Percentiles rank a stretch among this genome's conserved stretches.
Evolutionary conservation across 805 yeast species (phyloP).

Genomic region (Cyberlindnera xishuangbannaensis): DNA sequence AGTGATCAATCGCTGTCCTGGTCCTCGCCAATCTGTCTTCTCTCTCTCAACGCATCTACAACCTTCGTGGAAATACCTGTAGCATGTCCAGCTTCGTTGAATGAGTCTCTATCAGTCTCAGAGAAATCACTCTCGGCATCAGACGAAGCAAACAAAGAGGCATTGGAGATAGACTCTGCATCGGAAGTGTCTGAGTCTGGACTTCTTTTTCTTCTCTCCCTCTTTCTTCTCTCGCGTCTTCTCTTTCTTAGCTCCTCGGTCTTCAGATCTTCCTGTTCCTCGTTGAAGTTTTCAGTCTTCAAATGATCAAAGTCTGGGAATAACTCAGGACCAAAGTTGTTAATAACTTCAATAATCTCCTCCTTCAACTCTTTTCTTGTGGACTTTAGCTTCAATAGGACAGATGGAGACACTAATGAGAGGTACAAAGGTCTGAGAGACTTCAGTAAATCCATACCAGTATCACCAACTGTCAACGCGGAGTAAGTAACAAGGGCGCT

Average conservation of each 20-base stretch:
- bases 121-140: slow-evolving; percentile 26
- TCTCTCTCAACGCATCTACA: slow-evolving; percentile 25
- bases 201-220: slow-evolving; percentile 14
- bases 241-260: slow-evolving; percentile 33
- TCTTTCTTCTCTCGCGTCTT: slow-evolving; percentile 26
- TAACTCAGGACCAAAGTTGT: slow-evolving; percentile 74
- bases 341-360: slow-evolving; percentile 74
- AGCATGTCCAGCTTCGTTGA: slow-evolving; percentile 9
- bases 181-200: slow-evolving; percentile 28
- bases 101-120: slow-evolving; percentile 23
- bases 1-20: too few species aligned
- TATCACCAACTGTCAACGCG: slow-evolving; percentile 89
- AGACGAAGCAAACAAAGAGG: slow-evolving; percentile 38
- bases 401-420: slow-evolving; percentile 52
- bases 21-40: too few species aligned
- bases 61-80: slow-evolving; percentile 23
- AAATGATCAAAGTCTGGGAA: slow-evolving; percentile 74
- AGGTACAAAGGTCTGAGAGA: slow-evolving; percentile 76
- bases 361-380: slow-evolving; percentile 57
- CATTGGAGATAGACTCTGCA: slow-evolving; percentile 37
- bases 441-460: slow-evolving; percentile 83
- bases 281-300: slow-evolving; percentile 24
- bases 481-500: slow-evolving; percentile 77
- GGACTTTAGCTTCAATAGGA: slow-evolving; percentile 51
- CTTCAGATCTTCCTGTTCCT: slow-evolving; percentile 30